Percentiles rank a stretch among this genome's conserved stretches.
Conservation (phyloP, 305 asterid genomes). For the Fraxinus latifolia region DNA sequence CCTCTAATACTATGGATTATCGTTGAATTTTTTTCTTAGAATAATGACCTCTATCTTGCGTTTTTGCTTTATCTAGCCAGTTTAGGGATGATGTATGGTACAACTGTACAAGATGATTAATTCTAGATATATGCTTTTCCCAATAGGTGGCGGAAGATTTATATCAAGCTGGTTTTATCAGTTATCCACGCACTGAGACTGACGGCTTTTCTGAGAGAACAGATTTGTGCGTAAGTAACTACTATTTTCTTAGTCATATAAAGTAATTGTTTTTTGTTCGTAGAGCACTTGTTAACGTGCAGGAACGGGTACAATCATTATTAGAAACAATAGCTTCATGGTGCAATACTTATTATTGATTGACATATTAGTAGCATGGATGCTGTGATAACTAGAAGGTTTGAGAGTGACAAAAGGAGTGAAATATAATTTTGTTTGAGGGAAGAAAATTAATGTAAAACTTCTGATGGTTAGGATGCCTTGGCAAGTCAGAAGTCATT, state of each 20-base stretch:
- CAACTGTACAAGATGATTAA: slow-evolving; percentile 12
- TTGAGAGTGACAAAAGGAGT: neutral
- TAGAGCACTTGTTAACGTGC: neutral
- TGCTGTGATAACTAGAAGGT: neutral
- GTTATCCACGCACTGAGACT: slow-evolving; percentile 99
- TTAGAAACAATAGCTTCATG: neutral
- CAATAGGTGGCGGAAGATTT: slow-evolving; percentile 94
- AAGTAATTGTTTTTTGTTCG: neutral
- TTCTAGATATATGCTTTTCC: slow-evolving; percentile 12
- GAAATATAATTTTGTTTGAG: neutral
- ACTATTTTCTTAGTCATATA: slow-evolving; percentile 17
- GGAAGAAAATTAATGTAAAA: neutral
- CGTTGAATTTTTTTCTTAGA: slow-evolving; percentile 9
- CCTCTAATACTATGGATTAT: slow-evolving; percentile 18
- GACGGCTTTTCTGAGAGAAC: slow-evolving; percentile 74
- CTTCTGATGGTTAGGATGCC: neutral
- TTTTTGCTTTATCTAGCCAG: slow-evolving; percentile 7
- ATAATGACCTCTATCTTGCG: neutral
- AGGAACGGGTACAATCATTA: neutral
- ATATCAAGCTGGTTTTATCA: slow-evolving; percentile 93
- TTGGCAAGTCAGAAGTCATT: neutral
- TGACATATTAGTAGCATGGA: neutral
- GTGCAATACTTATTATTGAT: neutral
- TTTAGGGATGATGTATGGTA: neutral
- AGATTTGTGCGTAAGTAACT: slow-evolving; percentile 60